These are phyloP conservation scores for Gossypium trilobum DNA, from an alignment of 441 rosid species.

Conservation along the genomic window DNA sequence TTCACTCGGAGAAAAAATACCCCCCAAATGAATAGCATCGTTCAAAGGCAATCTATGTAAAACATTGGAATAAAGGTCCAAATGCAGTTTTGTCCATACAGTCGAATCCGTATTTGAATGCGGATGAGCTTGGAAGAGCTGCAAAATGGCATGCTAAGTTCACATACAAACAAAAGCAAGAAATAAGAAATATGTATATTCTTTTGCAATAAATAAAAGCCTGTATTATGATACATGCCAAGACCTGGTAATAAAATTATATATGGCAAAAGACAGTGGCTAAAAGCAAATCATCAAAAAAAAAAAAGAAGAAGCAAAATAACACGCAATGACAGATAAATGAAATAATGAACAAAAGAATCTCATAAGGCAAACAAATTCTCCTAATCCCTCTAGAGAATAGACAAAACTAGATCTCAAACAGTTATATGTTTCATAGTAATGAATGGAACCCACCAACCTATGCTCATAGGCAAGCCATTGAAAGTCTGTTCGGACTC, in stretches of 20 bases:
- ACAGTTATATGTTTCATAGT: not conserved
- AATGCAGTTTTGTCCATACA: too few relatives aligned
- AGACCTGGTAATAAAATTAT: not conserved
- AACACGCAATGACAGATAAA: not conserved
- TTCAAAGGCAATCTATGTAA: too few relatives aligned
- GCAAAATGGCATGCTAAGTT: too few relatives aligned
- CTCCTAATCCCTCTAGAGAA: conserved; percentile 1
- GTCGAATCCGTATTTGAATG: too few relatives aligned
- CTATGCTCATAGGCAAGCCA: conserved; percentile 12
- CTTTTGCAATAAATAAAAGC: not conserved
- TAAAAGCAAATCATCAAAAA: not conserved
- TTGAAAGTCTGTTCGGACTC: conserved; percentile 1
- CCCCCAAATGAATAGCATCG: too few relatives aligned
- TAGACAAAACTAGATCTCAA: not conserved
- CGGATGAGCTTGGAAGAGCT: too few relatives aligned
- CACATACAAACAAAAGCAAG: too few relatives aligned
- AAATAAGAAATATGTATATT: not conserved
- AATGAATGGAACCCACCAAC: conserved; percentile 5
- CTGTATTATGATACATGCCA: not conserved
- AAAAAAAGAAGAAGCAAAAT: not conserved
- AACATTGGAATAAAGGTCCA: too few relatives aligned
- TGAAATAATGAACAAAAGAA: conserved; percentile 13
- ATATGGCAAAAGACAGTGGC: not conserved
- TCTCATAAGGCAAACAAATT: conserved; percentile 5
- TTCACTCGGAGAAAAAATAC: too few relatives aligned